These are phyloP conservation scores for Conticribra guillardii DNA, from an alignment of 108 stramenopile genomes.

Conservation along the genomic window DNA sequence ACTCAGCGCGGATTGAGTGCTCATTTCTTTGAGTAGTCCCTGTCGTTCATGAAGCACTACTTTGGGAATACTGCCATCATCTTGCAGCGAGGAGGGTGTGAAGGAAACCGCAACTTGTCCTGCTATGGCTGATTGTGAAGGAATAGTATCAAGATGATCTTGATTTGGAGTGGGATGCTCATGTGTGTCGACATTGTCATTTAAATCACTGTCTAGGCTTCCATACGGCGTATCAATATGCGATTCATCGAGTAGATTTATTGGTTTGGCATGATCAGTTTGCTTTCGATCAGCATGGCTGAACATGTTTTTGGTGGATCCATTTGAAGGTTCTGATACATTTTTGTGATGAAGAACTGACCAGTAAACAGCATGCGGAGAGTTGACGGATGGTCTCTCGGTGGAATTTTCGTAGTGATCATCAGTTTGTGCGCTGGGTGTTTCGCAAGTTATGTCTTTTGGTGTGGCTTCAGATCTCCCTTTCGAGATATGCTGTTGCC, in stretches of 20 bases:
- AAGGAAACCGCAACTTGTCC: constrained; percentile 13
- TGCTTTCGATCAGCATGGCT: not conserved
- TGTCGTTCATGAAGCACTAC: constrained; percentile 6
- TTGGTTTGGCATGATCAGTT: not conserved
- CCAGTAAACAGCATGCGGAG: not conserved
- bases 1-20: not conserved
- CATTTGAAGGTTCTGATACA: not conserved
- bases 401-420: no score
- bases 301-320: not conserved
- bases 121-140: not conserved
- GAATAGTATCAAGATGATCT: constrained; percentile 1
- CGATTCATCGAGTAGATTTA: no score
- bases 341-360: not conserved
- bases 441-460: no score
- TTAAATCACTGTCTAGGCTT: no score
- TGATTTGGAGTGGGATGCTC: no score
- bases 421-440: no score
- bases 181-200: no score
- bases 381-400: no score
- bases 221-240: no score
- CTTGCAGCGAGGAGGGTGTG: constrained; percentile 17
- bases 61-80: constrained; percentile 7
- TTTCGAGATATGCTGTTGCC: no score
- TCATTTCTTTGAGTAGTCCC: not conserved
- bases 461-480: no score